These are phyloP conservation scores for Apiotrichum porosum DNA, from an alignment of 1,284 basidiomycete species.

Conservation along the genomic window DNA sequence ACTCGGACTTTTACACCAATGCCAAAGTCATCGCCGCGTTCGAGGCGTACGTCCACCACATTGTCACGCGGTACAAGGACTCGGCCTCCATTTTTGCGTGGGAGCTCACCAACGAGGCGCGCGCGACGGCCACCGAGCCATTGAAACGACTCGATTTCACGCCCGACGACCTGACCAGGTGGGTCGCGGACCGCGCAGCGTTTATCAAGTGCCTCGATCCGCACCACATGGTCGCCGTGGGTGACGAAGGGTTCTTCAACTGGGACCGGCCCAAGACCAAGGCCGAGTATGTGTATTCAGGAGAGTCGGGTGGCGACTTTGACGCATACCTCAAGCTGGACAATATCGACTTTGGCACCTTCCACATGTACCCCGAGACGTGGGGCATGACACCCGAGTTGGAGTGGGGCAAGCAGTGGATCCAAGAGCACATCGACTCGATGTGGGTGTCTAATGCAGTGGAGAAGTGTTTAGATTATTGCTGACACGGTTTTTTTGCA, in stretches of 20 bases:
- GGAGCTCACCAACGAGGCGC: conserved; percentile 63
- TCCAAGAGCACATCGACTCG: background rate
- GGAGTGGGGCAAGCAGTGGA: background rate
- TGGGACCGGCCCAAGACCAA: conserved; percentile 50
- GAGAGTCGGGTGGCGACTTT: conserved; percentile 45
- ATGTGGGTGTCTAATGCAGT: too few species aligned
- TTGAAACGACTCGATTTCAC: conserved; percentile 49
- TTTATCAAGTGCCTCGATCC: conserved; percentile 56
- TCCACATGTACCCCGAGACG: conserved; percentile 7
- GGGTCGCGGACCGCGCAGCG: conserved; percentile 54
- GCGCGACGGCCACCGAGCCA: conserved; percentile 36
- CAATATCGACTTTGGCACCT: conserved; percentile 10
- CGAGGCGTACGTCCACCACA: conserved; percentile 57
- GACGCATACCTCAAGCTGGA: conserved; percentile 4
- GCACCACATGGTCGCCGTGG: conserved; percentile 62
- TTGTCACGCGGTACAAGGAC: conserved; percentile 57
- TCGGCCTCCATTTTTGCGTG: conserved; percentile 57
- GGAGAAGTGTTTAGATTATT: too few species aligned
- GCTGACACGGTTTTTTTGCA: too few species aligned
- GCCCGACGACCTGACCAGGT: conserved; percentile 52
- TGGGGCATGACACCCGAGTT: background rate
- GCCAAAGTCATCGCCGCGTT: conserved; percentile 54
- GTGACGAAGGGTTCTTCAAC: conserved; percentile 58
- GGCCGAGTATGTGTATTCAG: conserved; percentile 58
- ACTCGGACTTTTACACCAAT: conserved; percentile 61